Evolutionary conservation across 495 filamentous ascomycete species (phyloP), one percentile per base, ranked within the genome.

Genomic region (Thermothielavioides terrestris): DNA sequence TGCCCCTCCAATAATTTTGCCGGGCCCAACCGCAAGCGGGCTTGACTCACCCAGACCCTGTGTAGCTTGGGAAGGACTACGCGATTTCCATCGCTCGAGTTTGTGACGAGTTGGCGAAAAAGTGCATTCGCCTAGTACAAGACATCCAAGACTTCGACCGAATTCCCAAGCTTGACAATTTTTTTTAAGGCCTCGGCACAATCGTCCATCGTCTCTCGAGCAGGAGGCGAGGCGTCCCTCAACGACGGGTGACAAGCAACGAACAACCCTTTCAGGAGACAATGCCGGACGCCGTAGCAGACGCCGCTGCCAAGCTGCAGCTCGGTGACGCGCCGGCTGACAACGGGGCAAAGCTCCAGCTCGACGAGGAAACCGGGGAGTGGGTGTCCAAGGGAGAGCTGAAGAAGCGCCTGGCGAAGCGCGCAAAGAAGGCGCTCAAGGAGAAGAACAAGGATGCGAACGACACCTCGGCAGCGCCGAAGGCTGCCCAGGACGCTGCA

Each of bases 281-380:
- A 54, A 83, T 83, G 78, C 75, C 78, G 44, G 78, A 82, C 56
- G 66, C 69, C 21, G 56, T 81, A 25, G 66, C 68, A 15, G 78
- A 81, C 35, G 56, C 51, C 6, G 68, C 72, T 6, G 74, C 76
- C 37, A 82, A 83, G 68, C 70, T 83, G 34, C 69, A 77, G 63
- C 72, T 82, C 17, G 74, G 76, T 62, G 75, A 77, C 49, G 77
- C 75, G 58, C 79, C 77, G 43, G 77, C 38, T 35, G 59, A 55
- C 28, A 61, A 55, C 28, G 69, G 68, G 6, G 72, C 75, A 42
- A 82, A 83, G 67, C 73, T 83, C 32, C 69, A 76, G 64, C 75
- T 82, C 22, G 79, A 83, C 63, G 76, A 78, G 60, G 80, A 78
- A 63, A 83, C 80, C 17, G 78, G 79, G 8, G 79, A 83, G 67